Conservation (phyloP, 805 yeast species). For the Spathaspora hagerdaliae region DNA sequence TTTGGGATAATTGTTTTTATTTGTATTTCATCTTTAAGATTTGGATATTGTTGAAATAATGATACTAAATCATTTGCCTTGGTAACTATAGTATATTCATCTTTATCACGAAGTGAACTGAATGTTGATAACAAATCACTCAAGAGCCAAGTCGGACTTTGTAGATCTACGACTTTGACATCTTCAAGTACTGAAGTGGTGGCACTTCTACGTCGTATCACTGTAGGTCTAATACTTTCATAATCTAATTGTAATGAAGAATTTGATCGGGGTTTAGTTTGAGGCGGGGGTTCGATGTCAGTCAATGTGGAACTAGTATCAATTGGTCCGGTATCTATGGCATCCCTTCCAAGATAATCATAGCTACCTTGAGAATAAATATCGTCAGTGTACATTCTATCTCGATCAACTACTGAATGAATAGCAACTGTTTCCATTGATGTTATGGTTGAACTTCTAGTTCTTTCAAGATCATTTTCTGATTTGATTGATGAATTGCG, state of each 20-base stretch:
- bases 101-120: conserved; percentile 39
- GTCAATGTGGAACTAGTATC: background rate
- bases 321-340: background rate
- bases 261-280: background rate
- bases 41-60: conserved; percentile 40
- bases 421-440: conserved; percentile 1
- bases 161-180: background rate
- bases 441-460: background rate
- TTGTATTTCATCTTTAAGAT: conserved; percentile 60
- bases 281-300: background rate
- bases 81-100: conserved; percentile 47
- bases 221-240: background rate
- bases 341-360: background rate
- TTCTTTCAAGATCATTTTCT: background rate
- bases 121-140: conserved; percentile 59
- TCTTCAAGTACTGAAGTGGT: background rate
- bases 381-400: background rate
- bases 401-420: background rate
- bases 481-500: background rate
- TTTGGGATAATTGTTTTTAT: conserved; percentile 52
- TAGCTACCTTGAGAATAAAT: background rate
- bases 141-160: conserved; percentile 51
- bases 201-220: background rate
- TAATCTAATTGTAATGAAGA: background rate
- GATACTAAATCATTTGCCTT: conserved; percentile 37